phyloP scores from a whole-genome alignment of 352 stramenopile species.

The Phytophthora megakarya region DNA sequence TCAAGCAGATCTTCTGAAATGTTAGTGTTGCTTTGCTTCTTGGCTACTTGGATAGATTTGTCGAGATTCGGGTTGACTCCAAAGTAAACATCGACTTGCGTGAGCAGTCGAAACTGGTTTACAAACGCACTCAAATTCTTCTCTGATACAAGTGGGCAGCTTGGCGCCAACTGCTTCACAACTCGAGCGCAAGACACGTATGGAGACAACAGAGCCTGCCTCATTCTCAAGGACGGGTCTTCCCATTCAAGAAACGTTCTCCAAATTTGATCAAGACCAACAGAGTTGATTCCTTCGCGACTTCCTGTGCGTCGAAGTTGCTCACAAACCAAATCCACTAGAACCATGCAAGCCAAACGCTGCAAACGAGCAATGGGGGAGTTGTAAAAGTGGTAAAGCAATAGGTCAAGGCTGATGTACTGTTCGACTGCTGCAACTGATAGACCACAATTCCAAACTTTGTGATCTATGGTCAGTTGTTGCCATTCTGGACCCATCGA shows the following conservation, averaged over 20 bases:
- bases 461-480: slow-evolving; percentile 23
- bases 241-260: slow-evolving; percentile 30
- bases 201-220: slow-evolving; percentile 27
- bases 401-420: slow-evolving; percentile 37
- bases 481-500: slow-evolving; percentile 15
- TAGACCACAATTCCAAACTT: slow-evolving; percentile 32
- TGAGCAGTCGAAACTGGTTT: slow-evolving; percentile 41
- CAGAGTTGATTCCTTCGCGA: slow-evolving; percentile 17
- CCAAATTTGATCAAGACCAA: slow-evolving; percentile 39
- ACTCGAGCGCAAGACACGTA: slow-evolving; percentile 26
- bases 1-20: slow-evolving; percentile 33
- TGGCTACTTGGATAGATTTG: slow-evolving; percentile 32
- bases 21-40: slow-evolving; percentile 19
- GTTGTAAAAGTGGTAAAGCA: slow-evolving; percentile 45
- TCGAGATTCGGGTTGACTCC: slow-evolving; percentile 38
- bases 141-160: slow-evolving; percentile 34
- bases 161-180: slow-evolving; percentile 33
- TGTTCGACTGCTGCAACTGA: slow-evolving; percentile 36
- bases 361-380: slow-evolving; percentile 28
- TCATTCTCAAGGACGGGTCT: slow-evolving; percentile 18
- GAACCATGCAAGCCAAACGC: slow-evolving; percentile 32
- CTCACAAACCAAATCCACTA: slow-evolving; percentile 43
- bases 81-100: slow-evolving; percentile 58
- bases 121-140: slow-evolving; percentile 47
- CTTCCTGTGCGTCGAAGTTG: slow-evolving; percentile 32